phyloP scores from a whole-genome alignment of 2,329 filamentous ascomycete genomes.

The Sordariomycetes sp. region DNA sequence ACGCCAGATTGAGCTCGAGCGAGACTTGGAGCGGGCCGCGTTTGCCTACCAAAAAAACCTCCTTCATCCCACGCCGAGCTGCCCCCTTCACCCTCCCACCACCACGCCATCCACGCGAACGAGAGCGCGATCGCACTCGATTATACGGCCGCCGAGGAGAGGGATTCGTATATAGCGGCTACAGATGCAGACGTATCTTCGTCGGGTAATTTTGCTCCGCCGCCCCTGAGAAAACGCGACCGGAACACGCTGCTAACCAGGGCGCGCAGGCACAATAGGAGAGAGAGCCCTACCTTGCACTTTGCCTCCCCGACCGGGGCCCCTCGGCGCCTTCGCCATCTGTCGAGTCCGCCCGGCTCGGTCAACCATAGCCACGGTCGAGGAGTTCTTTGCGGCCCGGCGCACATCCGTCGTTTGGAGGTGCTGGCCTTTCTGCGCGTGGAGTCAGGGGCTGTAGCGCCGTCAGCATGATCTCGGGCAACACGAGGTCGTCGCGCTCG shows the following conservation, averaged over 20 bases:
- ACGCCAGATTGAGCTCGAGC: neutral
- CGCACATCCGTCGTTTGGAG: neutral
- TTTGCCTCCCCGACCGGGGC: neutral
- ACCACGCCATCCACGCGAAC: neutral
- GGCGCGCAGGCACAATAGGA: neutral
- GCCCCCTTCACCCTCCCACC: neutral
- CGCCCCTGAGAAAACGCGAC: neutral
- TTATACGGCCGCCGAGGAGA: neutral
- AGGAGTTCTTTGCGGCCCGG: neutral
- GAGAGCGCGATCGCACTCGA: neutral
- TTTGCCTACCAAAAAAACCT: neutral
- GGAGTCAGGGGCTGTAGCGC: neutral
- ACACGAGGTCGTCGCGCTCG: conserved; percentile 40
- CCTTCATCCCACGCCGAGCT: neutral
- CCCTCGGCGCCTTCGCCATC: neutral
- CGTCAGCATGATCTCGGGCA: conserved; percentile 25
- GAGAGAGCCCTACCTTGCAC: neutral
- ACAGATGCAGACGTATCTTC: neutral
- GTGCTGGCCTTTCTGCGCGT: neutral
- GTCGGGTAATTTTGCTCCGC: neutral
- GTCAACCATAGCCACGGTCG: neutral
- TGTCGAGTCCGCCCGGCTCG: neutral
- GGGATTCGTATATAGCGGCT: neutral
- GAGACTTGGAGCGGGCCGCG: neutral
- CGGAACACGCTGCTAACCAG: neutral